Evolutionary conservation across 2,329 filamentous ascomycete genomes (phyloP).

Genomic region (Aaosphaeria arxii): DNA sequence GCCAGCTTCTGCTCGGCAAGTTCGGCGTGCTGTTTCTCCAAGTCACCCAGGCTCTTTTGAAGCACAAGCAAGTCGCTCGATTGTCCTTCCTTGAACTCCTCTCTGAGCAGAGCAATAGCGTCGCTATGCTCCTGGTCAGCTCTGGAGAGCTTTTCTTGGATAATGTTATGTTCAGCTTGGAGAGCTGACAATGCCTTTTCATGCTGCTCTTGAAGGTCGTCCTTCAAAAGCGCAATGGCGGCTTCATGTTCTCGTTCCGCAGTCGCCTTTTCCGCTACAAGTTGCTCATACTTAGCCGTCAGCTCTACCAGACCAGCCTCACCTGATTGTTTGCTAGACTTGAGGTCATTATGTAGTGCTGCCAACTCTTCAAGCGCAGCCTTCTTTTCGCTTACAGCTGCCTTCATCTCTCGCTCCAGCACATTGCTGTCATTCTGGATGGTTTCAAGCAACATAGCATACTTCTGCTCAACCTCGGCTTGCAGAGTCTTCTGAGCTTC

Average conservation of each 20-base stretch:
- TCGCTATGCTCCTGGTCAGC: constrained; percentile 29
- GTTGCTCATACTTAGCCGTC: constrained; percentile 22
- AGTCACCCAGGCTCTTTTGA: constrained; percentile 22
- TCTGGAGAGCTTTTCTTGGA: constrained; percentile 19
- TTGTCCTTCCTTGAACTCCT: constrained; percentile 26
- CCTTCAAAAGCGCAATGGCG: constrained; percentile 21
- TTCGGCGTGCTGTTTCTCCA: constrained; percentile 24
- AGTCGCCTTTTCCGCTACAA: constrained; percentile 22
- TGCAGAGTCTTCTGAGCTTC: constrained; percentile 21
- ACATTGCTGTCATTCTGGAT: constrained; percentile 21
- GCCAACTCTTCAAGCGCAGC: constrained; percentile 4
- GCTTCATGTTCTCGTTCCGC: constrained; percentile 27
- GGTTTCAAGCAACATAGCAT: constrained; percentile 24
- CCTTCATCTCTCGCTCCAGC: constrained; percentile 26
- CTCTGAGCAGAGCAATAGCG: constrained; percentile 26
- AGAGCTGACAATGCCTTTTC: constrained; percentile 20
- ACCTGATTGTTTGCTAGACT: constrained; percentile 13
- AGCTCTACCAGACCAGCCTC: constrained; percentile 17
- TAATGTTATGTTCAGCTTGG: constrained; percentile 19
- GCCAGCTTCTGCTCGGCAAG: constrained; percentile 25
- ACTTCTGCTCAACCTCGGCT: constrained; percentile 29
- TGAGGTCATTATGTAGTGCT: constrained; percentile 16
- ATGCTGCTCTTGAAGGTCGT: constrained; percentile 24
- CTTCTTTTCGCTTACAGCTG: constrained; percentile 8
- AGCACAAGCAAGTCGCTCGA: constrained; percentile 22